Evolutionary conservation across 2,329 filamentous ascomycete species (phyloP).

Genomic region (Dactylellina sp.): DNA sequence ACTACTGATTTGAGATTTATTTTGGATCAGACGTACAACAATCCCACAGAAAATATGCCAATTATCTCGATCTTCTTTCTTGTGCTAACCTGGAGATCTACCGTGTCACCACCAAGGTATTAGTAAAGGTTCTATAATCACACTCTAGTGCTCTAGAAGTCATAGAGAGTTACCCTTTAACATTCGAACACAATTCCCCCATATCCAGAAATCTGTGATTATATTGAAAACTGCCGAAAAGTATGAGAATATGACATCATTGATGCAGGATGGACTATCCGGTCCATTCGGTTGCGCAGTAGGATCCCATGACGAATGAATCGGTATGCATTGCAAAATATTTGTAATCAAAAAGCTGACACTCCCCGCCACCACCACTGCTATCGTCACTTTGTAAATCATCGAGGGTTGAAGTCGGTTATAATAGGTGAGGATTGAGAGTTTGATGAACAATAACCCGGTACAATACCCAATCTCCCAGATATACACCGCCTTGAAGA

Average conservation of each 20-base stretch:
- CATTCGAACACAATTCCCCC: constrained; percentile 35
- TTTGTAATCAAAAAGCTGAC: constrained; percentile 33
- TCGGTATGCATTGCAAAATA: constrained; percentile 64
- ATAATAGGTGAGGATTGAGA: constrained; percentile 46
- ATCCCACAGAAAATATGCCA: constrained; percentile 36
- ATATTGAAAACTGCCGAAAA: constrained; percentile 42
- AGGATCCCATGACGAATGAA: constrained; percentile 61
- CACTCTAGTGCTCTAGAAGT: background rate
- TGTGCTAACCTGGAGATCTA: constrained; percentile 35
- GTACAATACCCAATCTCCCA: constrained; percentile 41
- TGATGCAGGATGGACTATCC: constrained; percentile 24
- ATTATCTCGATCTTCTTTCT: constrained; percentile 50
- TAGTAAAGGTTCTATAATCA: background rate
- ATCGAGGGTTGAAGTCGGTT: constrained; percentile 37
- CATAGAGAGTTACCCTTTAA: constrained; percentile 40
- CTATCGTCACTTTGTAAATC: constrained; percentile 29
- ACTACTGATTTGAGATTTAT: background rate
- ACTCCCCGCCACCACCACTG: constrained; percentile 25
- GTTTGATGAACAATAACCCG: constrained; percentile 28
- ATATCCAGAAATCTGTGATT: constrained; percentile 56
- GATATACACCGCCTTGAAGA: constrained; percentile 41
- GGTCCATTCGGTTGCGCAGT: constrained; percentile 11
- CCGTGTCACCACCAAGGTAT: background rate
- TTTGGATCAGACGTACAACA: constrained; percentile 22
- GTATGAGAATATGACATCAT: constrained; percentile 30